A percentile compares a stretch with the other conserved stretches of the same genome.
These are phyloP conservation scores for Geranium rotundifolium DNA, from an alignment of 345 rosid species.

Conservation along the genomic window DNA sequence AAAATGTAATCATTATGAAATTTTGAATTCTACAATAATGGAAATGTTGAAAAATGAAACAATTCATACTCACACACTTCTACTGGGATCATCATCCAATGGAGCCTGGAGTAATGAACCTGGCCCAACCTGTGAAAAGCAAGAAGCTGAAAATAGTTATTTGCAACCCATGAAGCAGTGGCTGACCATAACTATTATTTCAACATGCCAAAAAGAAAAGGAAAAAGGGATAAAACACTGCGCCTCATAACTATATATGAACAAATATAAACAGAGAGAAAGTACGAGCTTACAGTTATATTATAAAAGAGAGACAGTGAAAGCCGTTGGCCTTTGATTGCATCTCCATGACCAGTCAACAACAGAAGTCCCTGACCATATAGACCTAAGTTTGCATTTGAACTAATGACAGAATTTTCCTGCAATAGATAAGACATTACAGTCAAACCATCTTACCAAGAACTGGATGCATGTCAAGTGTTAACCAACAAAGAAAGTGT, in stretches of 20 bases:
- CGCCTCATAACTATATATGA: not conserved
- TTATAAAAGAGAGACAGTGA: constrained; percentile 87
- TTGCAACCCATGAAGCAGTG: too few species aligned
- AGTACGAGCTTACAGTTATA: constrained; percentile 62
- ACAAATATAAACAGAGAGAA: constrained; percentile 4
- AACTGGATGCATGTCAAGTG: not conserved
- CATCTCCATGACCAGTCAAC: constrained; percentile 80
- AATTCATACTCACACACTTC: constrained; percentile 71
- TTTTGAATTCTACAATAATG: constrained; percentile 5
- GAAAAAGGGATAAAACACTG: not conserved
- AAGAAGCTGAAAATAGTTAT: constrained; percentile 6
- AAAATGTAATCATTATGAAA: not conserved
- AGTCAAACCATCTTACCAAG: constrained; percentile 4
- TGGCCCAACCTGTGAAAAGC: constrained; percentile 62
- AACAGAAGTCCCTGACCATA: constrained; percentile 88
- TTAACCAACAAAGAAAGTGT: not conserved
- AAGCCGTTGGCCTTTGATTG: constrained; percentile 88
- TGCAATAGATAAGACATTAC: constrained; percentile 28
- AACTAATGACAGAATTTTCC: constrained; percentile 73
- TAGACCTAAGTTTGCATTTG: constrained; percentile 77
- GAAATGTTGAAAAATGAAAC: constrained; percentile 4
- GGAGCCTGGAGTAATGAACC: constrained; percentile 91
- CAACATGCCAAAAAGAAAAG: not conserved
- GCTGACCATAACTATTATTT: not conserved
- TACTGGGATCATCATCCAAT: constrained; percentile 53